phyloP scores from a whole-genome alignment of 176 grass and related monocot genomes.

The Hordeum vulgare region DNA sequence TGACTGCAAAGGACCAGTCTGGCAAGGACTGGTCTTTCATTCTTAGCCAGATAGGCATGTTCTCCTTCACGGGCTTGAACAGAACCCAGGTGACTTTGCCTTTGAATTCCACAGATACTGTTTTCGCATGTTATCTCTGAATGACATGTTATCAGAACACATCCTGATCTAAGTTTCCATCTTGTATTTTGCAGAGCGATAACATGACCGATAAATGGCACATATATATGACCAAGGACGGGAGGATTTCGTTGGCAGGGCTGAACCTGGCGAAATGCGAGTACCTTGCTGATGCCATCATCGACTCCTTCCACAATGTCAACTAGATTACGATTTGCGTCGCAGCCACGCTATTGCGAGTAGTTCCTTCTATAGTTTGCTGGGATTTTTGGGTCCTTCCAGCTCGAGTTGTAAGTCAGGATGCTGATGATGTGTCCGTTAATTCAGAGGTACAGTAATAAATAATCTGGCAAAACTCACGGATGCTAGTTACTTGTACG shows the following conservation, averaged over 20 bases:
- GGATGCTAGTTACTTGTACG: background rate
- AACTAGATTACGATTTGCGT: slow-evolving; percentile 28
- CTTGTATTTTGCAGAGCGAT: slow-evolving; percentile 49
- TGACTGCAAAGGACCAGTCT: slow-evolving; percentile 66
- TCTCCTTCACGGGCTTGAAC: slow-evolving; percentile 91
- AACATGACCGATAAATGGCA: slow-evolving; percentile 96
- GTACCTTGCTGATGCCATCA: slow-evolving; percentile 86
- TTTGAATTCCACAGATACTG: background rate
- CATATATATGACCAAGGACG: slow-evolving; percentile 97
- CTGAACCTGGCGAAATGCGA: slow-evolving; percentile 76
- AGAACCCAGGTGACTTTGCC: slow-evolving; percentile 51
- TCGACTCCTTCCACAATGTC: slow-evolving; percentile 87
- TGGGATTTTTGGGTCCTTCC: slow-evolving; percentile 49
- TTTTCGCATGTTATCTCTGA: background rate
- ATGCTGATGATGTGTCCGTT: background rate
- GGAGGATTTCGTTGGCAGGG: slow-evolving; percentile 84
- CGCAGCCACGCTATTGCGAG: background rate
- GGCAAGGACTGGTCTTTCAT: slow-evolving; percentile 98
- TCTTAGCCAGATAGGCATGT: slow-evolving; percentile 96
- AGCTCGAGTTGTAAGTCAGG: slow-evolving; percentile 17
- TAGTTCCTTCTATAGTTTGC: background rate
- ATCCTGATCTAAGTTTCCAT: background rate
- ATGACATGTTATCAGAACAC: background rate
- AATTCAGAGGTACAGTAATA: background rate
- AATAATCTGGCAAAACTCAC: background rate